phyloP scores from a whole-genome alignment of 2,329 filamentous ascomycete genomes.

The Fusarium chuoi region DNA sequence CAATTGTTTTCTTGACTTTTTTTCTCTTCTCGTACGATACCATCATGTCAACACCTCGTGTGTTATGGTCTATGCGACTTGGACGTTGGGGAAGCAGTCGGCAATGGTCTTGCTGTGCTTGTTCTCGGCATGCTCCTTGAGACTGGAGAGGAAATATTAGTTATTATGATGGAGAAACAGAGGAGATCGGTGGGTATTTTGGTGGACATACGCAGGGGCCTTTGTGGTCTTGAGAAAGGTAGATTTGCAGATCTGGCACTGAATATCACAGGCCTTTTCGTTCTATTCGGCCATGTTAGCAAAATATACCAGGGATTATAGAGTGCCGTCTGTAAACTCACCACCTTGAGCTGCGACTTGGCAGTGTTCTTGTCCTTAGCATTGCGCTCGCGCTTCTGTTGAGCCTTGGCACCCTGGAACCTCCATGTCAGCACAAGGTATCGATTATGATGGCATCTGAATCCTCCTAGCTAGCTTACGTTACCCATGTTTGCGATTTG shows the following conservation, averaged over 20 bases:
- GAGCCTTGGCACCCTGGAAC: slow-evolving; percentile 70
- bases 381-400: slow-evolving; percentile 79
- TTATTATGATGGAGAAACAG: background rate
- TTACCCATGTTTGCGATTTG: slow-evolving; percentile 49
- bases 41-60: background rate
- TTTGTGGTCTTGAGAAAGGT: slow-evolving; percentile 83
- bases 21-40: slow-evolving; percentile 21
- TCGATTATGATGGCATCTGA: background rate
- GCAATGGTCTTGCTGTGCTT: slow-evolving; percentile 79
- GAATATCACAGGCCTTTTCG: slow-evolving; percentile 77
- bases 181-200: background rate
- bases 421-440: slow-evolving; percentile 31
- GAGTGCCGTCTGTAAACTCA: slow-evolving; percentile 55
- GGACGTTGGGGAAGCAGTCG: slow-evolving; percentile 74
- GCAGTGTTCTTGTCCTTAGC: slow-evolving; percentile 67
- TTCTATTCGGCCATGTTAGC: slow-evolving; percentile 62
- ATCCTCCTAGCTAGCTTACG: slow-evolving; percentile 42
- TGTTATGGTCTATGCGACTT: slow-evolving; percentile 24
- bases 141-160: slow-evolving; percentile 52
- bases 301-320: background rate
- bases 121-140: slow-evolving; percentile 77
- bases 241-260: slow-evolving; percentile 80
- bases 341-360: slow-evolving; percentile 76
- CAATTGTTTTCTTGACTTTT: background rate
- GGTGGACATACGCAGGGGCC: slow-evolving; percentile 69